Percentiles rank a stretch among this genome's conserved stretches.
Conservation (phyloP, 2,329 filamentous ascomycete genomes). For the Diaporthe eres region DNA sequence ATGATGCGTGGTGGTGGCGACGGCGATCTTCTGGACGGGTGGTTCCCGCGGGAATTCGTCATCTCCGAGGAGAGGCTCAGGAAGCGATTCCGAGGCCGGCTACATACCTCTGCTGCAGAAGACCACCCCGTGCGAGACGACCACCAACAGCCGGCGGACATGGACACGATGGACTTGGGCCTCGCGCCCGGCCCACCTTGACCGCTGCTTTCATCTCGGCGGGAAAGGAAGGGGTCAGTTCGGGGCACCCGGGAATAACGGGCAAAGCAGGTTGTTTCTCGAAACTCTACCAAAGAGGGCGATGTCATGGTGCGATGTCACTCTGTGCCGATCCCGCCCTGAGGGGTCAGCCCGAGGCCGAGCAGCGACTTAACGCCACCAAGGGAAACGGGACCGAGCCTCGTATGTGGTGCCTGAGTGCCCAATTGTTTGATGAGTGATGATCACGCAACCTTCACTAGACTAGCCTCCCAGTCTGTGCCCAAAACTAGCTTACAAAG, state of each 20-base stretch:
- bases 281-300: slow-evolving; percentile 20
- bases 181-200: background rate
- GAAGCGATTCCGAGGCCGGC: slow-evolving; percentile 52
- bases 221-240: background rate
- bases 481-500: slow-evolving; percentile 9
- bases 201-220: slow-evolving; percentile 23
- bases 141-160: background rate
- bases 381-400: background rate
- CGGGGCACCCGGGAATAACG: slow-evolving; percentile 1
- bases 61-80: slow-evolving; percentile 61
- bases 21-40: slow-evolving; percentile 54
- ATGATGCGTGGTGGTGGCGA: slow-evolving; percentile 62
- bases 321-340: slow-evolving; percentile 14
- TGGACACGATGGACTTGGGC: background rate
- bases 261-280: background rate
- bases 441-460: slow-evolving; percentile 22
- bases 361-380: background rate
- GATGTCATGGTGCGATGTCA: slow-evolving; percentile 25
- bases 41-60: slow-evolving; percentile 68
- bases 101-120: slow-evolving; percentile 42
- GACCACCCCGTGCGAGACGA: background rate
- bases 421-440: slow-evolving; percentile 12
- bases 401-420: background rate
- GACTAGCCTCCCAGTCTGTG: background rate
- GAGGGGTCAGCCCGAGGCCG: slow-evolving; percentile 24